phyloP scores from a whole-genome alignment of 1,139 yeast genomes.

The Yamadazyma buinensis region DNA sequence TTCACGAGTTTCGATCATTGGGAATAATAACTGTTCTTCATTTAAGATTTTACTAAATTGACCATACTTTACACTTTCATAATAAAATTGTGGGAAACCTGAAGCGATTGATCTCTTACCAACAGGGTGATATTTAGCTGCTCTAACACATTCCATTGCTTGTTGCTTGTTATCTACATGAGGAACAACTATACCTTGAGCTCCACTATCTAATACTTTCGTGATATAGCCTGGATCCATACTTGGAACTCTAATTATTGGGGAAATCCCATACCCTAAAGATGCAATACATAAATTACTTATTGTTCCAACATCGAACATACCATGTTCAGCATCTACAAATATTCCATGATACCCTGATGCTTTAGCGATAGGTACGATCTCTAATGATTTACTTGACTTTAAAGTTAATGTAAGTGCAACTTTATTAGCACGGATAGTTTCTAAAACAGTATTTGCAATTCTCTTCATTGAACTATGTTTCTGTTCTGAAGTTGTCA shows the following conservation, averaged over 20 bases:
- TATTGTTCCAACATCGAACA: slow-evolving; percentile 1
- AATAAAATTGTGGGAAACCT: slow-evolving; percentile 2
- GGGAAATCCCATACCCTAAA: neutral
- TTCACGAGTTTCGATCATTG: slow-evolving; percentile 1
- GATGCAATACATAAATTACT: slow-evolving; percentile 1
- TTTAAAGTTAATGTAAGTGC: slow-evolving; percentile 1
- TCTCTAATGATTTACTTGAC: neutral
- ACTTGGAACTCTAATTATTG: slow-evolving; percentile 1
- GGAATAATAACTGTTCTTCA: slow-evolving; percentile 1
- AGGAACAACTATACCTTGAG: slow-evolving; percentile 1
- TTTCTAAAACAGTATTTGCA: neutral
- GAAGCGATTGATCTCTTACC: slow-evolving; percentile 1
- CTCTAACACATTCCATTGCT: slow-evolving; percentile 1
- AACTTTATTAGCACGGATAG: neutral
- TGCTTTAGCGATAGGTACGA: neutral
- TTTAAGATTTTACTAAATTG: neutral
- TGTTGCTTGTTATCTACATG: slow-evolving; percentile 1
- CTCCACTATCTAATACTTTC: slow-evolving; percentile 2
- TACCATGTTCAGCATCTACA: slow-evolving; percentile 2
- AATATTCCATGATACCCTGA: slow-evolving; percentile 2
- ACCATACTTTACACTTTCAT: neutral
- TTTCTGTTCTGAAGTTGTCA: neutral
- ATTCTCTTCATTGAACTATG: neutral
- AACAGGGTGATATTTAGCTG: slow-evolving; percentile 1
- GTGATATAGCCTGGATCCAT: slow-evolving; percentile 1